Conservation (phyloP, 2,329 filamentous ascomycete species). For the Teratosphaeria gauchensis region DNA sequence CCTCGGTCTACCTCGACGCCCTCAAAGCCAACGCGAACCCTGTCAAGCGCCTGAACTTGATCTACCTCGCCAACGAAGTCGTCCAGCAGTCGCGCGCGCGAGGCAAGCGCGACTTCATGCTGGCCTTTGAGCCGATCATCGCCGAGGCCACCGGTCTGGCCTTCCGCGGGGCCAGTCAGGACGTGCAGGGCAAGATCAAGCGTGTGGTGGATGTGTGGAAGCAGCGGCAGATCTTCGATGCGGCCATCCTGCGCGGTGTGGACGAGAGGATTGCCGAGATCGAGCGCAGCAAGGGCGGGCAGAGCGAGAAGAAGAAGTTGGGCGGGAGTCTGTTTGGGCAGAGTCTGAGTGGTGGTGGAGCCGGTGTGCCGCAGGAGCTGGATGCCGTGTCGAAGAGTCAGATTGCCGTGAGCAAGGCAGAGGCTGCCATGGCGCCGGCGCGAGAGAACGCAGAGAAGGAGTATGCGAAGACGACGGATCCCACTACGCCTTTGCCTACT, state of each 20-base stretch:
- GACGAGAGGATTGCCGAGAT: slow-evolving; percentile 65
- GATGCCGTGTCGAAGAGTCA: slow-evolving; percentile 65
- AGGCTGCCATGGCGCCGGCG: slow-evolving; percentile 58
- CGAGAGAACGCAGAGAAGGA: slow-evolving; percentile 66
- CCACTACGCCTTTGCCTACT: slow-evolving; percentile 58
- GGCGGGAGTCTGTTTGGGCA: slow-evolving; percentile 61
- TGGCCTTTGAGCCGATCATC: slow-evolving; percentile 83
- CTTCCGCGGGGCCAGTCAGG: slow-evolving; percentile 77
- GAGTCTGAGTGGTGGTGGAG: slow-evolving; percentile 34
- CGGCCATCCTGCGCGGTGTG: slow-evolving; percentile 66
- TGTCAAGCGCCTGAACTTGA: slow-evolving; percentile 75
- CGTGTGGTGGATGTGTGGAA: slow-evolving; percentile 94
- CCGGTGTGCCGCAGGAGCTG: slow-evolving; percentile 63
- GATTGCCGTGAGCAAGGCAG: slow-evolving; percentile 62
- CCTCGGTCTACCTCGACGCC: slow-evolving; percentile 81
- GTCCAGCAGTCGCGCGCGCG: slow-evolving; percentile 92
- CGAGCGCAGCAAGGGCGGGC: slow-evolving; percentile 34
- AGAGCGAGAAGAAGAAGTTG: slow-evolving; percentile 26
- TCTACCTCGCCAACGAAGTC: slow-evolving; percentile 96
- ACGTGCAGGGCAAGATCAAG: slow-evolving; percentile 78
- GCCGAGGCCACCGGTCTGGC: slow-evolving; percentile 83
- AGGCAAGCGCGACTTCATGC: slow-evolving; percentile 83
- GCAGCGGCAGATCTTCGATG: slow-evolving; percentile 74
- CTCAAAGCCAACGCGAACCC: slow-evolving; percentile 71
- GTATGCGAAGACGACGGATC: slow-evolving; percentile 72